phyloP scores from a whole-genome alignment of 1,284 basidiomycete genomes.

The Tilletia caries region DNA sequence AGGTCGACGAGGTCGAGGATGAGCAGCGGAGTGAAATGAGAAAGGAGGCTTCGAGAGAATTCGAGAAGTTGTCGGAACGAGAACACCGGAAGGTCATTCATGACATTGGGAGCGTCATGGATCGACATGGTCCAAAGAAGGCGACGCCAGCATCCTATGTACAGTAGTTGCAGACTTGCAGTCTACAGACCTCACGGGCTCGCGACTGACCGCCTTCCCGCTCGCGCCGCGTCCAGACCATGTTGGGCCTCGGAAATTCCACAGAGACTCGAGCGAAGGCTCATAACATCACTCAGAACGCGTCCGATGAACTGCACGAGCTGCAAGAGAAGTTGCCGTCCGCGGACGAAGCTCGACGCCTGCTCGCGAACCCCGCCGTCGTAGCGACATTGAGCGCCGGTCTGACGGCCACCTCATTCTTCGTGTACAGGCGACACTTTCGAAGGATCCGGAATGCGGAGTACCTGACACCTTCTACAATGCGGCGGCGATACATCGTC shows the following conservation, averaged over 20 bases:
- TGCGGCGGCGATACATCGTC: constrained; percentile 43
- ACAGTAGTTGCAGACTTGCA: too few relatives aligned
- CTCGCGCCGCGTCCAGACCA: not conserved
- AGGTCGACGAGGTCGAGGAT: too few relatives aligned
- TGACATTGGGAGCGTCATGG: too few relatives aligned
- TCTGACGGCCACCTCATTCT: constrained; percentile 12
- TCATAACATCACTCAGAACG: not conserved
- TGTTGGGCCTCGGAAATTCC: not conserved
- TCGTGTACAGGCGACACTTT: constrained; percentile 47
- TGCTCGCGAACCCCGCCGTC: not conserved
- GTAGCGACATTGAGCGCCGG: not conserved
- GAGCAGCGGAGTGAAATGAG: too few relatives aligned
- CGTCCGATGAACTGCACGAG: not conserved
- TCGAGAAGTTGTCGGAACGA: too few relatives aligned
- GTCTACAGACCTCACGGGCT: too few relatives aligned
- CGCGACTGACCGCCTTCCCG: too few relatives aligned
- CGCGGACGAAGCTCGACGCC: not conserved
- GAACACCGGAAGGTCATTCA: too few relatives aligned
- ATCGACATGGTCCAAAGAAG: too few relatives aligned
- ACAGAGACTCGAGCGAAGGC: not conserved
- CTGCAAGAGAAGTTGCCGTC: not conserved
- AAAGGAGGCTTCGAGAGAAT: too few relatives aligned
- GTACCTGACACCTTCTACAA: constrained; percentile 42
- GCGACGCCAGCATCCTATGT: too few relatives aligned
- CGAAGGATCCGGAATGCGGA: constrained; percentile 44